Percentiles rank a stretch among this genome's conserved stretches.
Conservation (phyloP, 352 stramenopile genomes). For the Pythium apleroticum region DNA sequence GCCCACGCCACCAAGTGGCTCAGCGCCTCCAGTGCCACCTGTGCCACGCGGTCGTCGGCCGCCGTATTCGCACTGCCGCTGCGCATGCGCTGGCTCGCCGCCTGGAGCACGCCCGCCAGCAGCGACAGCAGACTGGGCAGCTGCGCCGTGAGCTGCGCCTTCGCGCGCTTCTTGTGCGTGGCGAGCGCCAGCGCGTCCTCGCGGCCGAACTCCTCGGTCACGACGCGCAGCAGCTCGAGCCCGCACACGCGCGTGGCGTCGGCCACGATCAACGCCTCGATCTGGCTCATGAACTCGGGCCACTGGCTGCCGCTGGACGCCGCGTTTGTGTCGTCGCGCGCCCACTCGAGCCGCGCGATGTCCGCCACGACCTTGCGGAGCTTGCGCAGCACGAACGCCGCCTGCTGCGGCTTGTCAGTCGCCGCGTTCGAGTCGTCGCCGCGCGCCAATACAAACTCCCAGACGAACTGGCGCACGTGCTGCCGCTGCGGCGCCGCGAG, state of each 20-base stretch:
- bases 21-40: conserved; percentile 54
- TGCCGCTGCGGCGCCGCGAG: conserved; percentile 43
- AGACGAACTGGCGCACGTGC: conserved; percentile 62
- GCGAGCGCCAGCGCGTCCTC: conserved; percentile 61
- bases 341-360: conserved; percentile 65
- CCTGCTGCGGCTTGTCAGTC: conserved; percentile 17
- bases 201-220: conserved; percentile 73
- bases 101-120: conserved; percentile 46
- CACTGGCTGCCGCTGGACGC: conserved; percentile 27
- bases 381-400: conserved; percentile 66
- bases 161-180: conserved; percentile 43
- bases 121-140: conserved; percentile 51
- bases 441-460: conserved; percentile 48
- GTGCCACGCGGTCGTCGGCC: conserved; percentile 38
- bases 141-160: conserved; percentile 39
- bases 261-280: conserved; percentile 57
- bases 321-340: conserved; percentile 1
- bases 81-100: conserved; percentile 46
- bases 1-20: conserved; percentile 55
- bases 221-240: conserved; percentile 55
- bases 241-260: conserved; percentile 41
- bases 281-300: conserved; percentile 64
- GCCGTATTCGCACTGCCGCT: neutral
- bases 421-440: conserved; percentile 2
- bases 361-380: conserved; percentile 72